Evolutionary conservation across 192 early-diverging fungal genomes (phyloP), one percentile per base, ranked within the genome.

Genomic region (Coemansia furcata): DNA sequence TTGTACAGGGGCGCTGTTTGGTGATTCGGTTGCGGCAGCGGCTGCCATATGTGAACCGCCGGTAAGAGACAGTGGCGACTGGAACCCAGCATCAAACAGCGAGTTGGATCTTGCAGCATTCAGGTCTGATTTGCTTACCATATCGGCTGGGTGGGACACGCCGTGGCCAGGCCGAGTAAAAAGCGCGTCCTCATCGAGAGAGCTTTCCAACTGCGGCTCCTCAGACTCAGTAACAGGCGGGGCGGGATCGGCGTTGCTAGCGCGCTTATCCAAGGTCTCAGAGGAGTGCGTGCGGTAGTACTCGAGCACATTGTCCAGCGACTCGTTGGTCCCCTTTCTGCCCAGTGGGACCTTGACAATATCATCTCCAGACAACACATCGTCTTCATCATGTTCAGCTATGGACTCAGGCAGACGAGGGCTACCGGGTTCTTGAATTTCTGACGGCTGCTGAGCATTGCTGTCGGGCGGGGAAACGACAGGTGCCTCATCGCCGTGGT

Each of bases 241-340:
- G 10, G 14, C 50, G 50, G 30, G 50, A 3, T 54, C 50, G 30
- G 50, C 12, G 50, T 26, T 23, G 33, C 46, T 46, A 47, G 40
- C 26, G 40, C 54, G 36, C 37, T 52, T 38, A 23, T 57, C 50
- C 37, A 54, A 44, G 14, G 57, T n/a, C 7, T 38, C 65, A 9
- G 21, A 36, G 35, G 78, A 50, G 37, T 63, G 42, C 2, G 69
- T 72, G 40, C 74, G 78, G 38, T 81, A 81, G 44, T 81, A 81
- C 70, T 81, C 78, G 26, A 81, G 47, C 19, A 81, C 78, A 32
- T 81, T 81, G 52, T 81, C 78, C 37, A 81, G 60, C 3, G 78
- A 81, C 67, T 81, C 78, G 33, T 49, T 73, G 3, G 78, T 81
- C 4, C 63, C 78, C 44, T 76, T 81, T 60, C 78, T 66, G 7